These are phyloP conservation scores for Diaporthe sp. DNA, from an alignment of 2,329 filamentous ascomycete genomes.

Conservation along the genomic window DNA sequence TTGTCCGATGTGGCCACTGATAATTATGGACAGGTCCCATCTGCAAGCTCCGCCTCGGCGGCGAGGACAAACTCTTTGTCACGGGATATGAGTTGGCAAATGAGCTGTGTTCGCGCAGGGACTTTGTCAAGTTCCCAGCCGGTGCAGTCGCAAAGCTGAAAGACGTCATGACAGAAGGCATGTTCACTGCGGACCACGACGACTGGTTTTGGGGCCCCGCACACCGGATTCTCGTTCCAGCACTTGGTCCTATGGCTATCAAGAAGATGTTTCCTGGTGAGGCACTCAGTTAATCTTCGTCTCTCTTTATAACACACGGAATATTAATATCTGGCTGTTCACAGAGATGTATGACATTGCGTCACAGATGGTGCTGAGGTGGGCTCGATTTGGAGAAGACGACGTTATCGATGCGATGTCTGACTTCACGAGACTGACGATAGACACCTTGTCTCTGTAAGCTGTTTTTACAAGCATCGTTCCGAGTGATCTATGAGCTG, in stretches of 20 bases:
- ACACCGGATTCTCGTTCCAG: conserved; percentile 20
- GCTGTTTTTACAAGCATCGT: not conserved
- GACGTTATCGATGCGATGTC: not conserved
- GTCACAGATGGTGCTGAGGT: conserved; percentile 40
- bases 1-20: not conserved
- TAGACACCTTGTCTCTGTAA: conserved; percentile 41
- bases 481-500: no score
- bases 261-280: conserved; percentile 23
- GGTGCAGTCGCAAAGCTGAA: conserved; percentile 18
- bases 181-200: conserved; percentile 21
- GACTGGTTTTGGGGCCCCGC: conserved; percentile 27
- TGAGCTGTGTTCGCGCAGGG: conserved; percentile 23
- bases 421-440: conserved; percentile 33
- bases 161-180: conserved; percentile 7
- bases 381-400: conserved; percentile 19
- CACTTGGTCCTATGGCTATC: conserved; percentile 27
- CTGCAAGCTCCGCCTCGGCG: conserved; percentile 11
- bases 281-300: no score
- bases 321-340: not conserved
- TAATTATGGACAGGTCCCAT: conserved; percentile 4
- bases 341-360: conserved; percentile 42
- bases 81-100: conserved; percentile 13
- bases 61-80: conserved; percentile 16
- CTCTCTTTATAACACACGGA: no score
- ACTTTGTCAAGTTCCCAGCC: conserved; percentile 22